These are phyloP conservation scores for Penicillium cinerascens DNA, from an alignment of 495 filamentous ascomycete species.

Conservation along the genomic window DNA sequence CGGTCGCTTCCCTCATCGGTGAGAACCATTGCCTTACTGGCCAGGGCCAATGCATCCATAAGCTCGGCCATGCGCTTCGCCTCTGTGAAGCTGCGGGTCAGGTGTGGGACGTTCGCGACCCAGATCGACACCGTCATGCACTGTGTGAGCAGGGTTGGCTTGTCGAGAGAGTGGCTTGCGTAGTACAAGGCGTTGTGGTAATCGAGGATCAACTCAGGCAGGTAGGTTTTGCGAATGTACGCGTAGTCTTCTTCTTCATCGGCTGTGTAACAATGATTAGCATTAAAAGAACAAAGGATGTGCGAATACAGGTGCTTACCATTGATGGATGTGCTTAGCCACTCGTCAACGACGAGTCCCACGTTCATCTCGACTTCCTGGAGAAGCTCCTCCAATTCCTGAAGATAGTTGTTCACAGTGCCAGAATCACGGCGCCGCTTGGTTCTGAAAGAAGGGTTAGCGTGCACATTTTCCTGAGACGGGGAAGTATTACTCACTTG, in stretches of 20 bases:
- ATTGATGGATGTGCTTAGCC: constrained; percentile 32
- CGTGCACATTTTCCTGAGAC: not conserved
- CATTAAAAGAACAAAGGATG: not conserved
- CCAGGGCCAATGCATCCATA: constrained; percentile 66
- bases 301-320: constrained; percentile 29
- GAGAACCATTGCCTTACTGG: constrained; percentile 69
- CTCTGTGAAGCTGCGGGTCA: constrained; percentile 62
- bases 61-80: constrained; percentile 73
- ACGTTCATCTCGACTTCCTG: constrained; percentile 31
- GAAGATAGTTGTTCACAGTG: constrained; percentile 31
- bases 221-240: constrained; percentile 64
- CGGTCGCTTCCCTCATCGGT: constrained; percentile 32
- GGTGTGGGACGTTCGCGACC: constrained; percentile 59
- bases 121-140: constrained; percentile 73
- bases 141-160: constrained; percentile 62
- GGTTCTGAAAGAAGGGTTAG: constrained; percentile 23
- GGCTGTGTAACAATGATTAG: constrained; percentile 25
- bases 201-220: constrained; percentile 79
- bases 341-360: constrained; percentile 39
- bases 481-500: constrained; percentile 31
- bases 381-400: constrained; percentile 31
- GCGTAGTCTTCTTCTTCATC: constrained; percentile 41
- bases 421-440: constrained; percentile 35
- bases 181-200: constrained; percentile 72
- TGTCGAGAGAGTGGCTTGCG: constrained; percentile 56